Evolutionary conservation across 73 alveolate species (phyloP), one percentile per base, ranked within the genome.

Genomic region (Symbiodinium natans): DNA sequence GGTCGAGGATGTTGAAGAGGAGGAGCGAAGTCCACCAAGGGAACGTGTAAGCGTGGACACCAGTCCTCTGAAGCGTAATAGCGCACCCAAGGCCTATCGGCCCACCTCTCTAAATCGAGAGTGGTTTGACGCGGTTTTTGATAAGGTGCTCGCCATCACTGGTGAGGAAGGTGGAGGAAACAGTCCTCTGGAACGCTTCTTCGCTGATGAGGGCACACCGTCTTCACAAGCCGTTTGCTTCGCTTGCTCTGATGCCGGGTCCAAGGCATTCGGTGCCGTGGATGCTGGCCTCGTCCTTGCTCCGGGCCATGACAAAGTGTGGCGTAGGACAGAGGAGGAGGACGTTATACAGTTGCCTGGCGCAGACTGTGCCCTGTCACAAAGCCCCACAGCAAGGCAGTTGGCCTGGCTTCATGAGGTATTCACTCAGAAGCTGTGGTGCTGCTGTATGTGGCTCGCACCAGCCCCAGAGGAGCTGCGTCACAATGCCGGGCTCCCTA

Each of bases 361-460:
- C 6, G 97, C 97, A 11, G 97, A 90, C 39, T 71, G 87, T 33
- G 97, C 97, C 80, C 52, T 90, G 88, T 71, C 89, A 10, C 97
- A 90, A 42, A 90, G 97, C 88, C 97, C 97, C 19, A 90, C 97
- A 21, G 86, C 97, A 19, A 82, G 97, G 34, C 97, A 90, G 54
- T 82, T 90, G 27, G 97, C 97, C 5, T 90, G 97, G 97, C 97
- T 90, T 34, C 97, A 90, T 56, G 97, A 90, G 46, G 97, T 90
- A 77, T 90, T 39, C 41, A 90, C 97, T 34, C 97, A 90, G 88
- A 90, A 90, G 97, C 97, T 90, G 40, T 90, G 97, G 97, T 90
- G 97, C 88, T 90, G 97, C 56, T 90, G 97, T 89, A 90, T 90
- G 97, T 90, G 97, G 97, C 88, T 90, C 13, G 97, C 97, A 43